These are phyloP conservation scores for Linnemannia hyalina DNA, from an alignment of 192 early-diverging fungal species.

Conservation along the genomic window DNA sequence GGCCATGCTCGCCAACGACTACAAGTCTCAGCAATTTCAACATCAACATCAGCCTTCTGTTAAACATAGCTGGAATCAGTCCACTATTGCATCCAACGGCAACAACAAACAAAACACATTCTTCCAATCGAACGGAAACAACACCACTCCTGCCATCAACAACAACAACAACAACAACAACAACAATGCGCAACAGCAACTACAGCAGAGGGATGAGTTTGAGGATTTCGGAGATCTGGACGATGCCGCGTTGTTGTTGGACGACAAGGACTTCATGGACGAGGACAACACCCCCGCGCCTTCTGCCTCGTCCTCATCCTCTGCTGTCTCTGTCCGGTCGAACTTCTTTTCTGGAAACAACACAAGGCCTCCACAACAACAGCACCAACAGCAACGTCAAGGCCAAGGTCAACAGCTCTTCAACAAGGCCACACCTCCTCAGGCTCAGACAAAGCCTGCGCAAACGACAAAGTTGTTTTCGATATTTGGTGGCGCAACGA, in stretches of 20 bases:
- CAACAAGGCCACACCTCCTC: neutral
- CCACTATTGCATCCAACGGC: no score
- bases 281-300: neutral
- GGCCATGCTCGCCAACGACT: slow-evolving; percentile 1
- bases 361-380: slow-evolving; percentile 7
- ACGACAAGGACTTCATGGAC: slow-evolving; percentile 18
- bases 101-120: neutral
- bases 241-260: slow-evolving; percentile 22
- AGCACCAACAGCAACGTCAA: slow-evolving; percentile 14
- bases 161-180: neutral
- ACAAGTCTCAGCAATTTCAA: neutral
- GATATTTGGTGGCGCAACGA: slow-evolving; percentile 47
- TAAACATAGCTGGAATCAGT: neutral
- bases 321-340: neutral
- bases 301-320: neutral
- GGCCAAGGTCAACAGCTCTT: slow-evolving; percentile 12
- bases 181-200: neutral
- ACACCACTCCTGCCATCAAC: neutral
- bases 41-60: neutral
- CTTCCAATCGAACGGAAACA: neutral
- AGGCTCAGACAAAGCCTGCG: neutral
- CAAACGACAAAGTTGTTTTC: slow-evolving; percentile 18
- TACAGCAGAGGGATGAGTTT: slow-evolving; percentile 29
- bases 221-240: slow-evolving; percentile 51
- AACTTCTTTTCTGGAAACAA: neutral